Evolutionary conservation across 768 basidiomycete genomes (phyloP), one percentile per base, ranked within the genome.

Genomic region (Tylopilus plumbeoviolaceoides): DNA sequence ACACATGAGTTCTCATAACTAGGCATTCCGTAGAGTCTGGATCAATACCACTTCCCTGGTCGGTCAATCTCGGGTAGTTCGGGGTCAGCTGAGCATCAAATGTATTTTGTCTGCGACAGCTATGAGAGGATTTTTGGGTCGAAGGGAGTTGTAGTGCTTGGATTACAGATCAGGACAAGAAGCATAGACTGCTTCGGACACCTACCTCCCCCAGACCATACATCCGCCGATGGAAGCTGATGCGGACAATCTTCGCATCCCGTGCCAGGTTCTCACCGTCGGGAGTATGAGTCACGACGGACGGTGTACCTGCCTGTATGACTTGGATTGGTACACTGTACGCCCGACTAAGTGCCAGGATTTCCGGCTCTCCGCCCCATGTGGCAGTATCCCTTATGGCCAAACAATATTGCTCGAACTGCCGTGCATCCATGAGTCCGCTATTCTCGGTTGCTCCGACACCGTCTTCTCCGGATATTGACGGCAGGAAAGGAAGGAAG

Each of bases 341-440:
- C 28, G 84, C 82, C 47, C 86, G 77, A 64, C 87, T 86, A 15
- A 98, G 75, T 4, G 97, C 97, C 60, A 89, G 78, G 30, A 99
- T 93, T 78, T 98, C 97, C 7, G 93, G 95, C 72, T 98, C 94
- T 33, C 97, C 95, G 45, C 97, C 97, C 97, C 97, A 98, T 28
- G 84, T 80, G n/a, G 83, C 86, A 21, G 93, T 95, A 65, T 87
- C 78, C 39, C 84, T 83, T 27, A 99, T 84, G 11, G 78, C 75
- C 51, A 72, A 69, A 66, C 94, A 97, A 66, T 99, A 98, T 49
- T 73, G 72, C 46, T 79, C 72, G 61, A 89, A 92, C 62, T 85
- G 76, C 41, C 68, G 64, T 20, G 72, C 75, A 11, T 75, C 80
- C 85, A 98, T 93, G 10, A 92, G 60, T 4, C 90, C 92, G 23